Evolutionary conservation across 257 asterid genomes (phyloP).

Genomic region (Nyctanthes arbortristis): DNA sequence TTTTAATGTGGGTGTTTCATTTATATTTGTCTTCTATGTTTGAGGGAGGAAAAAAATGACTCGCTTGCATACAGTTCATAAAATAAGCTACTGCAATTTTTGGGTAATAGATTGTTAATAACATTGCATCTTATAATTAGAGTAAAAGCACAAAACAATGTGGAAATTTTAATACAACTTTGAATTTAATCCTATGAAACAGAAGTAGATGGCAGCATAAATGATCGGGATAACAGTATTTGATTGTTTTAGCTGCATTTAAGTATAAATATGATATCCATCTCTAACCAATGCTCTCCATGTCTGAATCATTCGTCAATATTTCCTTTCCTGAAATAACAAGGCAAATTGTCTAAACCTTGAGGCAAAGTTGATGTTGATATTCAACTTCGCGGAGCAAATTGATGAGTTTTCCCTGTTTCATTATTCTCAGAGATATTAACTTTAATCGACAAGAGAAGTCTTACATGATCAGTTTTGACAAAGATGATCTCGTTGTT

Average conservation of each 20-base stretch:
- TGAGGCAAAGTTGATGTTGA: not conserved
- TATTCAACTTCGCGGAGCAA: not conserved
- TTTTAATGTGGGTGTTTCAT: not conserved
- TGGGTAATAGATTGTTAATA: not conserved
- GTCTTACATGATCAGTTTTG: not conserved
- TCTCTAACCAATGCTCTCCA: too few relatives aligned
- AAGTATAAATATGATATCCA: too few relatives aligned
- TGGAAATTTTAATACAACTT: too few relatives aligned
- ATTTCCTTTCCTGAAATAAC: not conserved
- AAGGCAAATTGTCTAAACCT: not conserved
- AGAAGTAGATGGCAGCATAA: too few relatives aligned
- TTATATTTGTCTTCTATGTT: too few relatives aligned
- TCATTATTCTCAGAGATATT: not conserved
- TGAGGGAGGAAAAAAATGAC: not conserved
- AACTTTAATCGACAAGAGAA: too few relatives aligned
- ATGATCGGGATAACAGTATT: too few relatives aligned
- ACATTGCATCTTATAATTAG: not conserved
- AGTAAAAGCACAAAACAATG: not conserved
- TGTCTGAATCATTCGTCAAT: too few relatives aligned
- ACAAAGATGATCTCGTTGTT: not conserved
- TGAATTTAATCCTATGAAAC: too few relatives aligned
- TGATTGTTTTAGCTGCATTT: too few relatives aligned
- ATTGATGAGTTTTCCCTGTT: not conserved
- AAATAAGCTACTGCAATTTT: not conserved
- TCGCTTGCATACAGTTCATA: not conserved